A percentile compares a stretch with the other conserved stretches of the same genome.
Conservation (phyloP, 495 filamentous ascomycete species). For the Xylaria curta region DNA sequence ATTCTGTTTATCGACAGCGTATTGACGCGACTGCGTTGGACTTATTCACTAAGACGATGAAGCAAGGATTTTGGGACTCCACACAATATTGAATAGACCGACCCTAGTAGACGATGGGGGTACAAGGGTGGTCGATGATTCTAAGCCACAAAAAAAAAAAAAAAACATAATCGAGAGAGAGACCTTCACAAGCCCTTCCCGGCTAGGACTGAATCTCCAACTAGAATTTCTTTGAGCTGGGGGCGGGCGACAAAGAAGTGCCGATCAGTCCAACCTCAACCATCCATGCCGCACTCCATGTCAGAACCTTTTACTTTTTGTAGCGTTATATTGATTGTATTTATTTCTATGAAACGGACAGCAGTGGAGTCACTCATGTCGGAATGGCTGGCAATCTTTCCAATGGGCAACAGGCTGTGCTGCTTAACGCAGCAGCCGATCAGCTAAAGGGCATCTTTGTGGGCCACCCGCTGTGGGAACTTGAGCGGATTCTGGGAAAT, state of each 20-base stretch:
- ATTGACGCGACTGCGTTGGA: neutral
- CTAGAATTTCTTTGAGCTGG: neutral
- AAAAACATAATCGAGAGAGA: neutral
- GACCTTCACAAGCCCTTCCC: neutral
- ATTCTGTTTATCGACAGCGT: neutral
- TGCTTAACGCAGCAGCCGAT: neutral
- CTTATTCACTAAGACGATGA: neutral
- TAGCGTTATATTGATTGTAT: neutral
- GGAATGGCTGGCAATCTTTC: neutral
- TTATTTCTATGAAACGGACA: neutral
- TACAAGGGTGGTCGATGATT: neutral
- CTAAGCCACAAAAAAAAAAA: neutral
- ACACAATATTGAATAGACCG: neutral
- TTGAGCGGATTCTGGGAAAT: constrained; percentile 9
- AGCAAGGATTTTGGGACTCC: neutral
- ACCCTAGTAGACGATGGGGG: too few species aligned
- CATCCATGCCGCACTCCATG: neutral
- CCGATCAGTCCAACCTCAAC: neutral
- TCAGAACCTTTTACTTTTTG: neutral
- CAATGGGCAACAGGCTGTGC: neutral
- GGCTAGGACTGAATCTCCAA: neutral
- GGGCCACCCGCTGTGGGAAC: constrained; percentile 13
- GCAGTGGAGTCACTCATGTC: neutral
- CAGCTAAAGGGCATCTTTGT: neutral
- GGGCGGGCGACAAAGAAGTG: neutral